These are phyloP conservation scores for Mycena vitilis DNA, from an alignment of 768 basidiomycete species.

Conservation along the genomic window DNA sequence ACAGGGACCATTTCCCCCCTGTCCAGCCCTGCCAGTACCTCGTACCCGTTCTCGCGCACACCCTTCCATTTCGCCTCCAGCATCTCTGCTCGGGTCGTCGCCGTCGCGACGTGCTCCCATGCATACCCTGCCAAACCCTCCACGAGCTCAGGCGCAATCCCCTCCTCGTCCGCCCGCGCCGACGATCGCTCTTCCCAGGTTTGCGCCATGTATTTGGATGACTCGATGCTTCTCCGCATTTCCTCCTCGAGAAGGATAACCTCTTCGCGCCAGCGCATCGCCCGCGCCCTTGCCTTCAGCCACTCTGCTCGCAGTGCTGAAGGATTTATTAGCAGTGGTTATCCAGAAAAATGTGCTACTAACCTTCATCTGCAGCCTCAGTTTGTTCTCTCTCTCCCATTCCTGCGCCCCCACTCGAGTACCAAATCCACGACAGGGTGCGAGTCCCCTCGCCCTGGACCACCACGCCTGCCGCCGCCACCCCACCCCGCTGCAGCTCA, in stretches of 20 bases:
- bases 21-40: too few relatives aligned
- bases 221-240: conserved; percentile 39
- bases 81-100: too few relatives aligned
- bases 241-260: conserved; percentile 39
- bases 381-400: neutral
- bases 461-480: neutral
- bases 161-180: too few relatives aligned
- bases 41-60: too few relatives aligned
- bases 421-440: conserved; percentile 15
- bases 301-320: conserved; percentile 37
- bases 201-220: too few relatives aligned
- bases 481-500: neutral
- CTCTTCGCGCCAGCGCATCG: conserved; percentile 39
- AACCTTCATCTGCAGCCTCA: neutral
- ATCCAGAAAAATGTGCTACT: neutral
- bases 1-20: too few relatives aligned
- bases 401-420: neutral
- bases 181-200: too few relatives aligned
- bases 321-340: too few relatives aligned
- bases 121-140: too few relatives aligned
- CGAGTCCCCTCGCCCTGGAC: neutral
- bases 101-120: too few relatives aligned
- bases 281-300: conserved; percentile 35
- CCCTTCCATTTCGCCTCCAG: too few relatives aligned
- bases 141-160: too few relatives aligned